Evolutionary conservation across 176 grass and related monocot species (phyloP).

Genomic region (Carex scoparia): DNA sequence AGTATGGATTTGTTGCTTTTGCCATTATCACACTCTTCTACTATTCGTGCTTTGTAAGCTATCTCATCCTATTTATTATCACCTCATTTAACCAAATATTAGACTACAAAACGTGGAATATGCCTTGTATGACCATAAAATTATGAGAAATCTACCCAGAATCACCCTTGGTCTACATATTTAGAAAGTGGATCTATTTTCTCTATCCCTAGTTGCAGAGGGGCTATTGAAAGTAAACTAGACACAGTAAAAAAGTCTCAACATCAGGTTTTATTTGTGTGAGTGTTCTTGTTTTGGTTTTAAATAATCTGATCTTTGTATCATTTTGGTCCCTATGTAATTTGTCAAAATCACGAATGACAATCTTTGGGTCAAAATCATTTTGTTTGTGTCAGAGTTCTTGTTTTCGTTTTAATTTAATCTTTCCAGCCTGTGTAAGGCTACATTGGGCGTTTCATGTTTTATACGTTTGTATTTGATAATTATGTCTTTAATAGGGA

Average conservation of each 20-base stretch:
- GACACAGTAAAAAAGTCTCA: not conserved
- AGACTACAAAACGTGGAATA: not conserved
- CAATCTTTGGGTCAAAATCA: not conserved
- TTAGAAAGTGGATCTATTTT: not conserved
- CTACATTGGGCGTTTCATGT: not conserved
- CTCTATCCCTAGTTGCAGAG: not conserved
- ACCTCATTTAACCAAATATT: not conserved
- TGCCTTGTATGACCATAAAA: not conserved
- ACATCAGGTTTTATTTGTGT: not conserved
- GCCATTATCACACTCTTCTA: constrained; percentile 86
- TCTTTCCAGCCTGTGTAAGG: too few species aligned
- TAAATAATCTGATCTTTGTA: not conserved
- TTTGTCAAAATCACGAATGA: not conserved
- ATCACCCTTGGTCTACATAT: not conserved
- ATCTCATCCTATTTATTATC: not conserved
- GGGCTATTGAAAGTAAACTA: not conserved
- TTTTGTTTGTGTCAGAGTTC: too few species aligned
- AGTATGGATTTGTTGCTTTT: constrained; percentile 91
- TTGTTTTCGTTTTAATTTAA: not conserved
- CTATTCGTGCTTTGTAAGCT: constrained; percentile 82
- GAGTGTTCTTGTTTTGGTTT: not conserved
- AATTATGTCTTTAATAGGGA: not conserved
- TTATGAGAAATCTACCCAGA: not conserved
- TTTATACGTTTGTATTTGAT: not conserved
- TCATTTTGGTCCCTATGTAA: not conserved